Percentiles rank a stretch among this genome's conserved stretches.
These are phyloP conservation scores for Nemania diffusa DNA, from an alignment of 2,329 filamentous ascomycete species.

Conservation along the genomic window DNA sequence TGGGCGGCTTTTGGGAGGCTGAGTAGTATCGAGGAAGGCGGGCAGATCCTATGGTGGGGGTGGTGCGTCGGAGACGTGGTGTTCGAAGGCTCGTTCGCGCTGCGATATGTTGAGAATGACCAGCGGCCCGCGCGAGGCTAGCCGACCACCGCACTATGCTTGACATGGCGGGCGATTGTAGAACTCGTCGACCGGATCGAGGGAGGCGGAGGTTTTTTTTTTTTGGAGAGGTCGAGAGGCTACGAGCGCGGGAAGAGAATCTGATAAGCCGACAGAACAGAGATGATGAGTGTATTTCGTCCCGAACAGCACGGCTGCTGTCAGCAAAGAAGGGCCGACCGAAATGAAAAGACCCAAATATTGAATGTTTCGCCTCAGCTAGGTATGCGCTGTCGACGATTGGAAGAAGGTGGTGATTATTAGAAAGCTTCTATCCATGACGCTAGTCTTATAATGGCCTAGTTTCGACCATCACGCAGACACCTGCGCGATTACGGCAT, in stretches of 20 bases:
- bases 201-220: slow-evolving; percentile 34
- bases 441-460: slow-evolving; percentile 38
- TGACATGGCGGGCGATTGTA: slow-evolving; percentile 48
- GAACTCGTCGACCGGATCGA: slow-evolving; percentile 36
- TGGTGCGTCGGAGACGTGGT: slow-evolving; percentile 41
- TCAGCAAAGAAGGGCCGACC: neutral
- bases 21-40: slow-evolving; percentile 44
- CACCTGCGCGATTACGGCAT: slow-evolving; percentile 27
- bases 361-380: slow-evolving; percentile 37
- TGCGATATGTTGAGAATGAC: slow-evolving; percentile 40
- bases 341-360: slow-evolving; percentile 15
- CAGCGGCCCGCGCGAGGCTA: slow-evolving; percentile 44
- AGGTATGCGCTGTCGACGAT: slow-evolving; percentile 17
- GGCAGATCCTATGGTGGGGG: slow-evolving; percentile 41
- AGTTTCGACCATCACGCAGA: neutral
- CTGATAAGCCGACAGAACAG: slow-evolving; percentile 9
- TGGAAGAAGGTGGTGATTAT: slow-evolving; percentile 41
- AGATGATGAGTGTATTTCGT: neutral
- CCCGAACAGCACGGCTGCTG: neutral
- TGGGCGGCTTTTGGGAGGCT: slow-evolving; percentile 38
- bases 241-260: slow-evolving; percentile 30
- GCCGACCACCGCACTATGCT: slow-evolving; percentile 48
- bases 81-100: slow-evolving; percentile 43
- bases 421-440: slow-evolving; percentile 37
- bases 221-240: slow-evolving; percentile 24